Base-by-base conservation (phyloP, 345 rosid genomes). In the Bruguiera parviflora region DNA sequence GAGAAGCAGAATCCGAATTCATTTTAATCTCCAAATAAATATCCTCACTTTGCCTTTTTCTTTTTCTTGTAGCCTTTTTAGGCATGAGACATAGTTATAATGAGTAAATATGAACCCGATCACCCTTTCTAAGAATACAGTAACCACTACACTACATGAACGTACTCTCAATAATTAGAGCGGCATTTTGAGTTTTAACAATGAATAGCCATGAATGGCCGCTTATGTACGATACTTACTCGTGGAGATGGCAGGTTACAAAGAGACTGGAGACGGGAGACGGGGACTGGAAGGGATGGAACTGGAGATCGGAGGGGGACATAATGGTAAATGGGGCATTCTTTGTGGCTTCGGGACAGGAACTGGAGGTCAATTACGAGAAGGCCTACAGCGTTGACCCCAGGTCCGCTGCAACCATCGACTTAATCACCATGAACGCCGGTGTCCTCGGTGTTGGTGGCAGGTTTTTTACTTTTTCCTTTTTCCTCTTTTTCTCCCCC, bases 261-360 rank as follows among this genome's bases (percentile, higher is more conserved):
- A 95, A 95, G 77, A 73, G 99, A 71, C 89, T 95, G 64, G 96
- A 95, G 24, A 88, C 99, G 8, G 81, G 59, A 1, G 91, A 86
- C 3, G 89, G 80, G 0, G 74, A 87, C 0, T 95, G 99, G 99
- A 89, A 60, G 55, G 89, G 69, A 6, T 95, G 99, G 99, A 89
- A 91, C 37, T 94, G 98, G 98, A 83, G 96, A 77, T 94, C 98
- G 2, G 97, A 91, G 56, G 97, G 97, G 32, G 99, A 95, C 66
- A 53, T 86, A 18, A 0, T 95, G 92, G 99, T 88, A 20, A 95
- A 95, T 22, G 99, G 97, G 25, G 99, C 99, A 2, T 92, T 83
- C 70, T 95, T 95, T 27, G 86, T 92, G 43, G 88, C 92, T 5
- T 95, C 99, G 0, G 99, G 98, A 0, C 79, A 78, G 66, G 96